Conservation (phyloP, 2,329 filamentous ascomycete genomes). For the Pseudogymnoascus sp. region DNA sequence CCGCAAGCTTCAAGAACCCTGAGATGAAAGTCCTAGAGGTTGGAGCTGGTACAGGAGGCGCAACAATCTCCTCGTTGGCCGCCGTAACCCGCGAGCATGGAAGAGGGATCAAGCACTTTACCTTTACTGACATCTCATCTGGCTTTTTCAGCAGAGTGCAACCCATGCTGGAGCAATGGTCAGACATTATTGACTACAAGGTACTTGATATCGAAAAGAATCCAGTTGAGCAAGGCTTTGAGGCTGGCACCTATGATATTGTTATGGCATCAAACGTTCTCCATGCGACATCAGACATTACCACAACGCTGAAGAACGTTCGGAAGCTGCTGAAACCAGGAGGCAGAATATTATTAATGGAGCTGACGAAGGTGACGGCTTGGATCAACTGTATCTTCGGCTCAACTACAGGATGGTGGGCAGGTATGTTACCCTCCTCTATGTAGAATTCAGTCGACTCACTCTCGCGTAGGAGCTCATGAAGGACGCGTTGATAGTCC, state of each 20-base stretch:
- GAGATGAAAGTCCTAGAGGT: slow-evolving; percentile 13
- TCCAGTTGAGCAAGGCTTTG: slow-evolving; percentile 26
- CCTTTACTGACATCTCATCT: slow-evolving; percentile 21
- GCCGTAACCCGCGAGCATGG: slow-evolving; percentile 3
- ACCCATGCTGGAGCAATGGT: slow-evolving; percentile 19
- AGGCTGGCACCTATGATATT: slow-evolving; percentile 27
- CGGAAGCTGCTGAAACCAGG: slow-evolving; percentile 22
- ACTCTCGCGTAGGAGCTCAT: slow-evolving; percentile 1
- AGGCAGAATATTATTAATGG: slow-evolving; percentile 22
- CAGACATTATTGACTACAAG: slow-evolving; percentile 26
- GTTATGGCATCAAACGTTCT: slow-evolving; percentile 32
- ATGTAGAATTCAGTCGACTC: slow-evolving; percentile 10
- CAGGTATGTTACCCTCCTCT: slow-evolving; percentile 13
- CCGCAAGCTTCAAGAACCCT: slow-evolving; percentile 8
- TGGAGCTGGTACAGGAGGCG: slow-evolving; percentile 12
- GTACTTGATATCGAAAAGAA: slow-evolving; percentile 27
- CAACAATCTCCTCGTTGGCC: slow-evolving; percentile 6
- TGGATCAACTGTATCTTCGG: slow-evolving; percentile 21
- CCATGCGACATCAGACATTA: slow-evolving; percentile 28
- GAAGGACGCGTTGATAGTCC: slow-evolving; percentile 12
- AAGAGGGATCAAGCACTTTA: not conserved
- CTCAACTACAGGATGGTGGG: slow-evolving; percentile 32
- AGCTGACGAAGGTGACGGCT: slow-evolving; percentile 12
- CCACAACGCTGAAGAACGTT: slow-evolving; percentile 19
- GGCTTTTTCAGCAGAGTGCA: slow-evolving; percentile 30